Evolutionary conservation across 2,329 filamentous ascomycete genomes (phyloP), one percentile per base, ranked within the genome.

Genomic region (Verticillium klebahnii): DNA sequence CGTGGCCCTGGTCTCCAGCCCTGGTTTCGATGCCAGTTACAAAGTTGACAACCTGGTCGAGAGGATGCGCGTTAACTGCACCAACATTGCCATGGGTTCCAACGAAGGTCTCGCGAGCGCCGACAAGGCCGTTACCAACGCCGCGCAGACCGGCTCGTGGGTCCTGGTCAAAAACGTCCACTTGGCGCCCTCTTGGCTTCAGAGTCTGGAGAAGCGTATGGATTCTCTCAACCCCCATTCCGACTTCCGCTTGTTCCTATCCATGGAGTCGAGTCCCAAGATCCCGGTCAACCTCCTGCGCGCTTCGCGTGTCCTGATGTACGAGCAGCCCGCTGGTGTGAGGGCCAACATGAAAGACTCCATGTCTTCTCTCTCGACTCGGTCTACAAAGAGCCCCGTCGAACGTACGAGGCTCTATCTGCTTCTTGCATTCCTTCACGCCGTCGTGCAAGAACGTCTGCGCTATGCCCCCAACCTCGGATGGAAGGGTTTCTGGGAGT

Each of bases 401-500:
- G 95, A 99, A 78, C 91, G 95, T 72, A 88, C 89, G 25, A 87
- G 96, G 66, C 79, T 99, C 59, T 98, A 99, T 72, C 83, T 99
- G 57, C 81, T 99, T 57, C 84, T 99, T 40, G 95, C 91, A 3
- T 98, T 99, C 84, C 74, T 99, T 69, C 95, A 99, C 73, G 96
- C 95, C 7, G 93, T 99, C 40, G 88, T 97, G 12, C 95, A 99
- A 75, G 95, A 99, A 76, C 85, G 96, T 69, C 81, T 99, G 65
- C 90, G 95, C 65, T 99, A 99, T 74, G 93, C 94, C 29, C 96
- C 95, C 0, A 94, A 85, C 62, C 81, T 99, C 61, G 95, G 95
- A 64, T 99, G 95, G 95, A 97, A 96, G 80, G 92, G 93, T 60
- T 97, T 97, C 83, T 99, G 96, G 95, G 96, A 99, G 77, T 99